Conservation (phyloP, 139 green algal species). For the Trebouxia sp. region DNA sequence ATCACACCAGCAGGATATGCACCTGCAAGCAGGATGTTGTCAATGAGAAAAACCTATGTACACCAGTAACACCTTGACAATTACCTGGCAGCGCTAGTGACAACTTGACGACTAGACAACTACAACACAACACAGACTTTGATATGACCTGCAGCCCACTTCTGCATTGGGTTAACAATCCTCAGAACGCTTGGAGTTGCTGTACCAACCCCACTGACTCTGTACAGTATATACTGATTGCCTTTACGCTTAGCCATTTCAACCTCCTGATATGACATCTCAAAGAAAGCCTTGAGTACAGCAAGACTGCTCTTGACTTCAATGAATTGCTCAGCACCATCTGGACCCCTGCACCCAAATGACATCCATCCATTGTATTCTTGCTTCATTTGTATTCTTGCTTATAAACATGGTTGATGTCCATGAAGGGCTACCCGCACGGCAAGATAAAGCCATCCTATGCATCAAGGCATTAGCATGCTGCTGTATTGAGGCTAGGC, state of each 20-base stretch:
- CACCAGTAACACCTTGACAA: no score
- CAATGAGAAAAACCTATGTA: no score
- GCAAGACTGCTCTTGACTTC: conserved; percentile 11
- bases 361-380: not conserved
- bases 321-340: not conserved
- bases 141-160: not conserved
- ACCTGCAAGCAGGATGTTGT: no score
- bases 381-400: not conserved
- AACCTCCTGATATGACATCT: conserved; percentile 13
- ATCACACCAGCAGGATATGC: no score
- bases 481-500: no score
- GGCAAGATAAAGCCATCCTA: no score
- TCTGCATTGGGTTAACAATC: not conserved
- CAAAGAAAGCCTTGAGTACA: not conserved
- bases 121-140: conserved; percentile 12
- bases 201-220: not conserved
- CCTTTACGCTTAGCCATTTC: not conserved
- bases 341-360: not conserved
- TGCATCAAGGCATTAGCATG: no score
- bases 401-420: not conserved
- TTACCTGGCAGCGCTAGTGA: no score
- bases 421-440: not conserved
- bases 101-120: not conserved
- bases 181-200: not conserved
- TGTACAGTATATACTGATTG: not conserved